phyloP scores from a whole-genome alignment of 192 early-diverging fungal species.

The Backusella morwellensis region DNA sequence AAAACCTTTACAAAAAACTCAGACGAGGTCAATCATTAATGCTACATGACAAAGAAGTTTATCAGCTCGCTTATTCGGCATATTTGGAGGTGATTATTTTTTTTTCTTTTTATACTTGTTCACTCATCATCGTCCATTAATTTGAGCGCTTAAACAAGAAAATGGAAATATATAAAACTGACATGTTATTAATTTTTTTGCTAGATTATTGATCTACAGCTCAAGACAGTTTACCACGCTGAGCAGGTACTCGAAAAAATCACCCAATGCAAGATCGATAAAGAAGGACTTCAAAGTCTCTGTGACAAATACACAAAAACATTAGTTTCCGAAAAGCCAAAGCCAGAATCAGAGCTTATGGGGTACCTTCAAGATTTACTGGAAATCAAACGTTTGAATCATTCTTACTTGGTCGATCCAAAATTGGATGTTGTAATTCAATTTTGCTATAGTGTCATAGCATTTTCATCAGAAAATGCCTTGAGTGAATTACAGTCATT shows the following conservation, averaged over 20 bases:
- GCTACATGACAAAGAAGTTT: slow-evolving; percentile 54
- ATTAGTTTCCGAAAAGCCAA: not conserved
- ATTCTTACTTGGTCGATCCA: not conserved
- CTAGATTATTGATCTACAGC: not conserved
- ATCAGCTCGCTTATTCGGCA: slow-evolving; percentile 42
- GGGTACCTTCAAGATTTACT: not conserved
- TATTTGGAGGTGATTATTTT: slow-evolving; percentile 40
- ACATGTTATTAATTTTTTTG: not conserved
- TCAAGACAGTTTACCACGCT: not conserved
- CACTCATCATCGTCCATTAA: not conserved
- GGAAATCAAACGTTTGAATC: not conserved
- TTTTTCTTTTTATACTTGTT: no score
- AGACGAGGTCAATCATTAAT: slow-evolving; percentile 49
- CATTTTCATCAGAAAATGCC: not conserved
- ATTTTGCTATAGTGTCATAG: not conserved
- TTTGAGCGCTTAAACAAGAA: not conserved
- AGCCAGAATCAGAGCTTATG: not conserved
- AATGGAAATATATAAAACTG: not conserved
- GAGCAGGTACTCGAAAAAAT: not conserved
- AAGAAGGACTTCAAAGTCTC: not conserved
- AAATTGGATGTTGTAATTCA: not conserved
- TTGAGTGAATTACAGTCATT: not conserved
- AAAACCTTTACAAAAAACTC: slow-evolving; percentile 53
- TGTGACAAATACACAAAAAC: not conserved
- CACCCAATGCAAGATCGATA: not conserved